Evolutionary conservation across 176 grass and related monocot species (phyloP), one percentile per base, ranked within the genome.

Genomic region (Metroxylon sagu): DNA sequence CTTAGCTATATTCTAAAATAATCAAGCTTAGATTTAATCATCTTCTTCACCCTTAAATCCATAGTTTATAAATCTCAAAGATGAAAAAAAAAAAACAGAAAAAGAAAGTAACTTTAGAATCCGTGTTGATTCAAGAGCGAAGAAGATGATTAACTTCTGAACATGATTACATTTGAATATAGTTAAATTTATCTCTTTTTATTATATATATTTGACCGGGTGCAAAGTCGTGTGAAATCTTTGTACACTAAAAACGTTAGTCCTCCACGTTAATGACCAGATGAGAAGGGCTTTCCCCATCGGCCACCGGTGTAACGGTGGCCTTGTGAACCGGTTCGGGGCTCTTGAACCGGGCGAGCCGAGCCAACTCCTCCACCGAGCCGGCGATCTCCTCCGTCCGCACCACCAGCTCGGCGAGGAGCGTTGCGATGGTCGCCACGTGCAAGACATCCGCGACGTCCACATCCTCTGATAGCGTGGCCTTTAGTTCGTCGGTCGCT

Each of bases 341-440:
- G 17, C 18, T 54, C 25, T 82, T 82, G 78, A 96, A 90, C 31
- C 54, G 19, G 3, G 83, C 91, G 54, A 82, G 78, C 28, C 60
- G 73, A 0, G 86, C 86, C 26, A 96, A 61, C 39, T 72, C 85
- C 1, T 85, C 80, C 10, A 87, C 77, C 3, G 86, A 74, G 14
- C 77, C 68, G 0, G 56, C 51, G 35, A 96, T 87, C 39, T 79
- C 71, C 55, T 79, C 52, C 3, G 57, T 59, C 48, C 55, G 75
- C 5, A 26, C 29, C 29, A 96, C 86, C 68, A 90, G 35, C 19
- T 96, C 86, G 5, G 83, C 71, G 16, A 96, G 70, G 21, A 96
- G 83, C 8, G 86, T 85, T 0, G 86, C 74, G 2, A 83, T 80
- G 26, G 82, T 82, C 4, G 86, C 80, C 23, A 87, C 77, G 18